Base-by-base conservation (phyloP, 495 filamentous ascomycete species). In the Lophium mytilinum region DNA sequence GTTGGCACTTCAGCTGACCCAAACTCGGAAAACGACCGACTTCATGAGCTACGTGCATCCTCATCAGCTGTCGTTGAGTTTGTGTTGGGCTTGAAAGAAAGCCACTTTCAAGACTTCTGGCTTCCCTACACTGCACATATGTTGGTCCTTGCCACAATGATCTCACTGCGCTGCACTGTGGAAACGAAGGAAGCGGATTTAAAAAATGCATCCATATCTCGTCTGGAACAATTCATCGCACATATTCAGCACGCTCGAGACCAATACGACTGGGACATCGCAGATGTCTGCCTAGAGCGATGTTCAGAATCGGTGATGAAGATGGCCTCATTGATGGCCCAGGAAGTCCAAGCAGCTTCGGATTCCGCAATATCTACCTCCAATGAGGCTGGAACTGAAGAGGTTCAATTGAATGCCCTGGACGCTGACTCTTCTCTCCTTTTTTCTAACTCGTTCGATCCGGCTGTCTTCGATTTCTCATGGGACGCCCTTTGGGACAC, bases 261-360 rank as follows among this genome's bases (percentile, higher is more conserved):
- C 53, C 71, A 78, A 55, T 73, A 79, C 58, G 76, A 77, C 61
- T 80, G 76, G 76, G 78, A 80, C 53, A 69, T 79, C 2, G 78
- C 76, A 9, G 73, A 76, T 49, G 76, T 78, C 70, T 80, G 78
- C 49, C 67, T 80, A 15, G 78, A 79, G 39, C 74, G 79, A 60
- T 78, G 76, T 61, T 73, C 54, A 6, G 66, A 65, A 35, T 50
- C 66, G 4, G 61, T 72, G 1, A 56, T 62, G 1, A 69, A 66
- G 59, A 63, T 72, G 65, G 14, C 58, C 37, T 66, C 33, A 58
- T 64, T 43, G 47, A 62, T 30, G 46, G 34, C 37, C 4, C 42
- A 30, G 21, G 34, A 57, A 15, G 19, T 53, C 3, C 41, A 43
- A 9, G 19, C 52, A 18, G 21, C 11, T 19, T 24, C 55, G 33